Base-by-base conservation (phyloP, 1,139 yeast species). In the Pneumocystis murina region DNA sequence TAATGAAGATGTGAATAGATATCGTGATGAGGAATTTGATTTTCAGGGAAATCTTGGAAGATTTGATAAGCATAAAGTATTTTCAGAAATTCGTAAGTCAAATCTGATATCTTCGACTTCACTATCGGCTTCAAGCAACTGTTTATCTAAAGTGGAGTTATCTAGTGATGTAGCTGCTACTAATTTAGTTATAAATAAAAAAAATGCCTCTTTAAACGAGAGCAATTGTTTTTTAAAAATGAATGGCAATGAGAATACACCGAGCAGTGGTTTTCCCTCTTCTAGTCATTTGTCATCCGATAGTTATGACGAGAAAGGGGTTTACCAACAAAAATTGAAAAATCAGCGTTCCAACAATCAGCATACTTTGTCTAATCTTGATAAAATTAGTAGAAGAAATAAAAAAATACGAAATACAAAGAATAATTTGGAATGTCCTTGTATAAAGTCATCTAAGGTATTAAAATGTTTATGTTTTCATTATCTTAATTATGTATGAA, bases 41-140 rank as follows among this genome's bases (percentile, higher is more conserved):
- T 91, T 91, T 74, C 88, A 83, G 66, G 86, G 90, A 12, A 88
- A 87, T 71, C 79, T 90, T 68, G 85, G 86, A 38, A 82, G 85
- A 79, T 91, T 91, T 71, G 95, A 91, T 74, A 91, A 91, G 73
- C 78, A 80, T 67, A 79, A 85, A 7, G 92, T 90, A 6, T 87
- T 91, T 73, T 87, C 86, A 64, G 89, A 87, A 71, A 81, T 90
- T 71, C 83, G 84, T 62, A 80, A 79, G 28, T 48, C 33, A 48
- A 48, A 48, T 68, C 76, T 78, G 64, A 48, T 48, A 7, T 12
- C 55, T 10, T 48, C 55, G 20, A 12, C 33, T 10, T 12, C 4
- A 10, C 3, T 12, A 12, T 20, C n/a, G 3, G 14, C 33, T 2
- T 12, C 55, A 3, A 24, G 28, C 2, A 48, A 48, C 3, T 48